Evolutionary conservation across 192 early-diverging fungal species (phyloP).

Genomic region (Coemansia sp.): DNA sequence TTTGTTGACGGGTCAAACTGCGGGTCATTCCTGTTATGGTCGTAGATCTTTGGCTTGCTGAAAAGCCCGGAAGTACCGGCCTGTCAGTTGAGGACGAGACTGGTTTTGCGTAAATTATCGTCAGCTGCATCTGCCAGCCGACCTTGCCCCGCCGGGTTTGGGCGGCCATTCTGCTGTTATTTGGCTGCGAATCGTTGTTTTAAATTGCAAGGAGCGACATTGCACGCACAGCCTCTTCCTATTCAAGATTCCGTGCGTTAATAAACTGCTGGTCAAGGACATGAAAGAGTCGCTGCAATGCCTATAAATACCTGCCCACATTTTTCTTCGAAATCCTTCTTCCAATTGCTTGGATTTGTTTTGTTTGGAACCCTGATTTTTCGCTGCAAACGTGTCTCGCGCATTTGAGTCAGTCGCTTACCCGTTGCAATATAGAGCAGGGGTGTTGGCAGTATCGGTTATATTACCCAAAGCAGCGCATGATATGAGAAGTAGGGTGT

Average conservation of each 20-base stretch:
- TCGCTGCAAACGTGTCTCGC: no score
- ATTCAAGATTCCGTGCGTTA: neutral
- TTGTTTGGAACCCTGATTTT: no score
- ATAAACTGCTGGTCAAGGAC: neutral
- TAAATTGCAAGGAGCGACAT: neutral
- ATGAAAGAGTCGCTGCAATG: neutral
- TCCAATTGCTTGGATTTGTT: no score
- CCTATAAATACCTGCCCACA: neutral
- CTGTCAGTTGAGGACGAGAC: neutral
- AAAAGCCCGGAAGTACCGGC: neutral
- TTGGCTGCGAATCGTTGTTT: neutral
- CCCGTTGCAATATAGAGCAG: no score
- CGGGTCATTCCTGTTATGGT: neutral
- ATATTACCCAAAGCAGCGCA: neutral
- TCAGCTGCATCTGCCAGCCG: constrained; percentile 5
- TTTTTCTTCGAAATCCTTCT: neutral
- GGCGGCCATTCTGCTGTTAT: neutral
- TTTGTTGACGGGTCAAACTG: neutral
- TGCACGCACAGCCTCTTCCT: neutral
- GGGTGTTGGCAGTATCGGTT: neutral
- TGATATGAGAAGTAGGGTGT: neutral
- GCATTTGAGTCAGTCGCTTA: no score
- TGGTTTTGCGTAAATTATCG: constrained; percentile 4
- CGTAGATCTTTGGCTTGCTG: neutral
- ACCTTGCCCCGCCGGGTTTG: neutral